Percentiles rank a stretch among this genome's conserved stretches.
Conservation (phyloP, 352 stramenopile genomes). For the Pythium utonaiense region DNA sequence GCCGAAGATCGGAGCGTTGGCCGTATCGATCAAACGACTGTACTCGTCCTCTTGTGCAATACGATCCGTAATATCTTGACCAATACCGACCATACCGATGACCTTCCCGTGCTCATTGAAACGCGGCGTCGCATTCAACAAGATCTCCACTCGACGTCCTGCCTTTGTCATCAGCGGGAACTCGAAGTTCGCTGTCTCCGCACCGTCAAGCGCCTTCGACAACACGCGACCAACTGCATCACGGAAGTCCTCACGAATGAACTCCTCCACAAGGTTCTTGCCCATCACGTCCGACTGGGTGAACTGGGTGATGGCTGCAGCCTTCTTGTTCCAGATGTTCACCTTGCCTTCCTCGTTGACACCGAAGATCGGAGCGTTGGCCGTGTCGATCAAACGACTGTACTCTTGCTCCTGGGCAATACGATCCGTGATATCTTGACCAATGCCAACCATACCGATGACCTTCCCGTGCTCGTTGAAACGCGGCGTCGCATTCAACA, state of each 20-base stretch:
- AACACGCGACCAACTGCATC: slow-evolving; percentile 36
- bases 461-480: slow-evolving; percentile 29
- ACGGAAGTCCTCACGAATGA: slow-evolving; percentile 45
- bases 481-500: slow-evolving; percentile 30
- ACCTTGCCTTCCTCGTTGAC: slow-evolving; percentile 57
- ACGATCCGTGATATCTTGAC: slow-evolving; percentile 18
- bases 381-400: slow-evolving; percentile 20
- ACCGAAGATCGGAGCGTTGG: slow-evolving; percentile 57
- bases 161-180: slow-evolving; percentile 66
- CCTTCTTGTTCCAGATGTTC: slow-evolving; percentile 75
- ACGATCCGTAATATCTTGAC: slow-evolving; percentile 49
- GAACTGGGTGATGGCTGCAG: slow-evolving; percentile 66
- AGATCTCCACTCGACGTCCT: slow-evolving; percentile 54
- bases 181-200: slow-evolving; percentile 59
- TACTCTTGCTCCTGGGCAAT: slow-evolving; percentile 12
- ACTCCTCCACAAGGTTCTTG: slow-evolving; percentile 48
- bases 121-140: slow-evolving; percentile 54
- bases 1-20: slow-evolving; percentile 57
- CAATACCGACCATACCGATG: slow-evolving; percentile 52
- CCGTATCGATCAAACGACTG: slow-evolving; percentile 49
- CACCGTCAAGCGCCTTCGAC: slow-evolving; percentile 35
- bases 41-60: slow-evolving; percentile 44
- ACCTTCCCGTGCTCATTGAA: slow-evolving; percentile 52
- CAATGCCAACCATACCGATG: slow-evolving; percentile 33
- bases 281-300: slow-evolving; percentile 51